Conservation (phyloP, 2,329 filamentous ascomycete species). For the Ceratocystis huliohia region DNA sequence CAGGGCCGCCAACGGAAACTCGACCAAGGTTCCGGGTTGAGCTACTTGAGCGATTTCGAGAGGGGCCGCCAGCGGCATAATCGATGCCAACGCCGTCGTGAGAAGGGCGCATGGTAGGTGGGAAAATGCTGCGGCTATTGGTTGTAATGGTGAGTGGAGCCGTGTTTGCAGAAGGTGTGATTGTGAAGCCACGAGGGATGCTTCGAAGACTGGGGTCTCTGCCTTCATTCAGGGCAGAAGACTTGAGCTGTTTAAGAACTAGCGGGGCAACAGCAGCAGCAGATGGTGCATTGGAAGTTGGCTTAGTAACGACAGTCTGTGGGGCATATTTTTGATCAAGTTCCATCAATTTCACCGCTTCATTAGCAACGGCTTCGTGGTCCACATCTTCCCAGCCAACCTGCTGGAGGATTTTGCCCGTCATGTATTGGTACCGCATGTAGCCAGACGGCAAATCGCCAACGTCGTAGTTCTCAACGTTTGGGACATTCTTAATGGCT, state of each 20-base stretch:
- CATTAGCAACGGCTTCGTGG: conserved; percentile 24
- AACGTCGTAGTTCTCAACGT: conserved; percentile 55
- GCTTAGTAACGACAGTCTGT: background rate
- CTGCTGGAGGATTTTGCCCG: conserved; percentile 52
- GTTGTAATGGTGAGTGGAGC: conserved; percentile 10
- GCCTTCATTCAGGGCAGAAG: conserved; percentile 11
- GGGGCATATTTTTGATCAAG: conserved; percentile 30
- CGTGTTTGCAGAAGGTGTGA: background rate
- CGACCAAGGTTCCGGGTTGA: conserved; percentile 13
- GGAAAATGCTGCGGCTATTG: conserved; percentile 4
- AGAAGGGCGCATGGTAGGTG: background rate
- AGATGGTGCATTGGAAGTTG: background rate
- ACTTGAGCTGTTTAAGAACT: background rate
- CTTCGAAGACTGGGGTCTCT: background rate
- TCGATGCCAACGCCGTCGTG: background rate
- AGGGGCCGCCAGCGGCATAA: background rate
- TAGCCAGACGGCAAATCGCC: conserved; percentile 56
- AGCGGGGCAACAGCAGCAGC: background rate
- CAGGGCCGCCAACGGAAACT: background rate
- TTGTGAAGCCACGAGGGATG: background rate
- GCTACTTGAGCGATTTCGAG: conserved; percentile 16
- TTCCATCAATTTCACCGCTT: conserved; percentile 27
- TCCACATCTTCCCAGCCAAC: conserved; percentile 58
- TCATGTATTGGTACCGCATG: conserved; percentile 54
- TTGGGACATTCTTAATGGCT: conserved; percentile 51